phyloP scores from a whole-genome alignment of 2,329 filamentous ascomycete genomes.

The Exophiala dermatitidis region DNA sequence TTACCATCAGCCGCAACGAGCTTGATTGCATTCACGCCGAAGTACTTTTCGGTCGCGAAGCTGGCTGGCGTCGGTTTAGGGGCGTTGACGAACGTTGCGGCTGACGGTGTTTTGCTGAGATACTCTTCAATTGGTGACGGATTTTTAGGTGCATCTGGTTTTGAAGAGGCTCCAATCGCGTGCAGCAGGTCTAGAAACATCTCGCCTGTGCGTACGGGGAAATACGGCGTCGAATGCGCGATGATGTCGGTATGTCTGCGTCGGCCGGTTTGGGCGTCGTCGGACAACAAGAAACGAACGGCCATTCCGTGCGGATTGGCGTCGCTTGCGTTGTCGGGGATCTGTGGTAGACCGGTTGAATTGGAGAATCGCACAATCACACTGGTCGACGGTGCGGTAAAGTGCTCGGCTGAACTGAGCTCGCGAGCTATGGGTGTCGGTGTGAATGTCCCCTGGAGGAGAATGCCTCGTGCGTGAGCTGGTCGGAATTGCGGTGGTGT shows the following conservation, averaged over 20 bases:
- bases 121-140: conserved; percentile 30
- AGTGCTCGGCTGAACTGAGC: conserved; percentile 46
- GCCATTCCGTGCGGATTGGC: conserved; percentile 46
- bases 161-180: conserved; percentile 34
- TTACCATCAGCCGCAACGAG: conserved; percentile 36
- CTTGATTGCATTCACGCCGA: conserved; percentile 34
- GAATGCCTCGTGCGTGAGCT: conserved; percentile 49
- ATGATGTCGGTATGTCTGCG: conserved; percentile 52
- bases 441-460: conserved; percentile 48
- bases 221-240: conserved; percentile 46
- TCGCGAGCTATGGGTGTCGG: conserved; percentile 40
- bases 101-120: conserved; percentile 42
- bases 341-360: conserved; percentile 45
- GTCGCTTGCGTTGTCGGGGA: conserved; percentile 45
- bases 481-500: conserved; percentile 38
- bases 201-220: conserved; percentile 47
- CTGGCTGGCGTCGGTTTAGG: conserved; percentile 46
- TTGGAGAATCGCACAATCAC: conserved; percentile 47
- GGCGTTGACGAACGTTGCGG: conserved; percentile 43
- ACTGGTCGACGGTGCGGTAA: conserved; percentile 40
- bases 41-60: conserved; percentile 45
- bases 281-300: conserved; percentile 43
- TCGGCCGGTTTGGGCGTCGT: conserved; percentile 29
- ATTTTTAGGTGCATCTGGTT: conserved; percentile 20
- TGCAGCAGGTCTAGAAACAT: conserved; percentile 47